Percentiles rank a stretch among this genome's conserved stretches.
Conservation (phyloP, 805 yeast species). For the Candida sphagnicola region DNA sequence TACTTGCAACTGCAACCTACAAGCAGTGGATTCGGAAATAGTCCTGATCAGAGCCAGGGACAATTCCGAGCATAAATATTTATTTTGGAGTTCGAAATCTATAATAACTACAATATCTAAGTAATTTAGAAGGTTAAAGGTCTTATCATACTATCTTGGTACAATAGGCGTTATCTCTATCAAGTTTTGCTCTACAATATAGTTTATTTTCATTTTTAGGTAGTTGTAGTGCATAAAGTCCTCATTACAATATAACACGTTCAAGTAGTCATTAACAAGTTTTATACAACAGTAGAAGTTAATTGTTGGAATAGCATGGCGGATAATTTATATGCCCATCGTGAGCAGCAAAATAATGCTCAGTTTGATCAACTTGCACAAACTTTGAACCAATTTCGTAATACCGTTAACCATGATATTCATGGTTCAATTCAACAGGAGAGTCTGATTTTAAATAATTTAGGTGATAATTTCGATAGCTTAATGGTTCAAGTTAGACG, state of each 20-base stretch:
- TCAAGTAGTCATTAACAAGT: background rate
- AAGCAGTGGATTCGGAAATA: conserved; percentile 39
- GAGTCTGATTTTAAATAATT: conserved; percentile 32
- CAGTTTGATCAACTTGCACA: conserved; percentile 40
- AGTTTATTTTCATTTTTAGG: no score
- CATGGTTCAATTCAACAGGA: conserved; percentile 40
- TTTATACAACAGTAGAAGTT: background rate
- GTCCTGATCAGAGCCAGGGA: conserved; percentile 13
- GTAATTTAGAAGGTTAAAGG: no score
- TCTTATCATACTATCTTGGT: no score
- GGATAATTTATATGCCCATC: conserved; percentile 31
- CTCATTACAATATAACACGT: background rate
- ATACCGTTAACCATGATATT: conserved; percentile 39
- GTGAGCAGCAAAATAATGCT: conserved; percentile 42
- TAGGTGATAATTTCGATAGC: conserved; percentile 36
- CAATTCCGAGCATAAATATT: conserved; percentile 24
- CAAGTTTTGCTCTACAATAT: no score
- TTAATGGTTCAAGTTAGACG: conserved; percentile 35
- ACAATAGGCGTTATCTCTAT: no score
- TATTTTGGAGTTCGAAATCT: conserved; percentile 23
- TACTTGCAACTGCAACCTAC: conserved; percentile 30
- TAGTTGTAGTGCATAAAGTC: background rate
- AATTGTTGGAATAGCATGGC: conserved; percentile 11
- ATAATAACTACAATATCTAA: no score
- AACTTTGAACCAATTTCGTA: conserved; percentile 39